Base-by-base conservation (phyloP, 192 early-diverging fungal species). In the Chytriomyces confervae region DNA sequence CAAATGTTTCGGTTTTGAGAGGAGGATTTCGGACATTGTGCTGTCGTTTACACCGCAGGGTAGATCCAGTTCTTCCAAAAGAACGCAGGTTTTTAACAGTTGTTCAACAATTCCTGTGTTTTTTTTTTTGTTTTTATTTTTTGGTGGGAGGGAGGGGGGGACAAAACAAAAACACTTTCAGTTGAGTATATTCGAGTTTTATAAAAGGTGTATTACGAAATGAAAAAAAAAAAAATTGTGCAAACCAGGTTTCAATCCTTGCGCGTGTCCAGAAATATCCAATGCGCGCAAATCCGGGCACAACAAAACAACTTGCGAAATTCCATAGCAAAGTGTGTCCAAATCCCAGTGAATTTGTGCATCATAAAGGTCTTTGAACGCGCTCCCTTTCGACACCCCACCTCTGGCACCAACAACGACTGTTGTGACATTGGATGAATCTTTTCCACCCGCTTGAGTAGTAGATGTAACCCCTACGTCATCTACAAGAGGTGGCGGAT, bases 201-300 rank as follows among this genome's bases (percentile, higher is more conserved):
- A n/a, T n/a, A n/a, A n/a, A n/a, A n/a, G n/a, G n/a, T n/a, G n/a
- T n/a, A n/a, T n/a, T n/a, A n/a, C n/a, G n/a, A n/a, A n/a, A n/a
- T n/a, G n/a, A n/a, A n/a, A n/a, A n/a, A n/a, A n/a, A n/a, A n/a
- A n/a, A n/a, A n/a, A n/a, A n/a, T n/a, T n/a, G n/a, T n/a, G n/a
- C n/a, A n/a, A 44, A 24, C 75, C 75, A 16, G 77, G 67, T 29
- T 61, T 51, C 13, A 78, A n/a, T 7, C 77, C 77, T 44, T 61
- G 27, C 8, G 77, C 71, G 23, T 78, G 66, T 10, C 77, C 77
- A 57, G 77, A 78, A 62, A 78, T 69, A 48, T 78, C 77, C 51
- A 78, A 43, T 3, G 77, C 77, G 18, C 67, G 44, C 7, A 78
- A 61, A 24, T 78, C 48, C 7, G 68, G 67, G 66, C 66, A 66